Evolutionary conservation across 2,329 filamentous ascomycete species (phyloP), one percentile per base, ranked within the genome.

Genomic region (Cephalotrichum gorgonifer): DNA sequence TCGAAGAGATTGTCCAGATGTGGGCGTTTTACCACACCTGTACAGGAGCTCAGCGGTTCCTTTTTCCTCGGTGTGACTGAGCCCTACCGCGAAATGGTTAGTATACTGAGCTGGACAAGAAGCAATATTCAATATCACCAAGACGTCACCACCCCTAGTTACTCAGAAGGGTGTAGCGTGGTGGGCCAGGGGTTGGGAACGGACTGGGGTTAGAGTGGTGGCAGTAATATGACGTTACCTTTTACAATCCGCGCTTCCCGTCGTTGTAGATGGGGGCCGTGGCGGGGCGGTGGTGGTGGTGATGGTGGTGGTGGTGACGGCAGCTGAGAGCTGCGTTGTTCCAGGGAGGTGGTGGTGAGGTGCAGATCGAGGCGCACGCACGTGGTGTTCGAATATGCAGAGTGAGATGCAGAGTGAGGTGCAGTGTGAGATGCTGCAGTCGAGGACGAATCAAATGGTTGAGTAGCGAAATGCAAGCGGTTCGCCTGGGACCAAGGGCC

Each of bases 391-490:
- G 12, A 26, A 20, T 43, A 43, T 43, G 38, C 38, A 48, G 38
- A 7, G 38, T 28, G 38, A 42, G 27, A 43, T 48, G 46, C 46
- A n/a, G n/a, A n/a, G n/a, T n/a, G n/a, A n/a, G n/a, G n/a, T n/a
- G n/a, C n/a, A n/a, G n/a, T n/a, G n/a, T n/a, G n/a, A n/a, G n/a
- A n/a, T n/a, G n/a, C n/a, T n/a, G n/a, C n/a, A 48, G 38, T 38
- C 39, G 38, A 42, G 9, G 46, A 26, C 35, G 38, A 48, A 43
- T 48, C 38, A 48, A 31, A n/a, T n/a, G 23, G 27, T 33, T 14
- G 27, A 17, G 25, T 23, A n/a, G n/a, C n/a, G 6, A 20, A n/a
- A 41, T 31, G 52, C 50, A 47, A 52, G 52, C 44, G 44, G 46
- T 14, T 41, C 20, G 47, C 12, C 35, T 39, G n/a, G n/a, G 35